Conservation (phyloP, 2,329 filamentous ascomycete species). For the Amylocarpus encephaloides region DNA sequence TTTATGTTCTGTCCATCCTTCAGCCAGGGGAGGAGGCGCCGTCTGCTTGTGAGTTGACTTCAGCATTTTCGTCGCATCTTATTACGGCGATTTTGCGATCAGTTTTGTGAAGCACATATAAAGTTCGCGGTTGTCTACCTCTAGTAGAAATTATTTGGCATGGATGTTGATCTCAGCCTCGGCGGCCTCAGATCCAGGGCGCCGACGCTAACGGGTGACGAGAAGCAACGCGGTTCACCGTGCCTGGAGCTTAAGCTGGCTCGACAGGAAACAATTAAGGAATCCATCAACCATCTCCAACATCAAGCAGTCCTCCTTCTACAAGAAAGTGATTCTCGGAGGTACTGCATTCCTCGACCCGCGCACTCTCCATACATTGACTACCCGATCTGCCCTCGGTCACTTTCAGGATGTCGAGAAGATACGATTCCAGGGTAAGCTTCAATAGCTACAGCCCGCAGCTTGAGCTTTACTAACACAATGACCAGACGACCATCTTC, state of each 20-base stretch:
- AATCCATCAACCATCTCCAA: constrained; percentile 6
- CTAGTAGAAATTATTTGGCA: constrained; percentile 5
- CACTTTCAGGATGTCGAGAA: constrained; percentile 68
- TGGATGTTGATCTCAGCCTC: background rate
- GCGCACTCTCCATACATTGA: background rate
- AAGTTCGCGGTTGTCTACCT: background rate
- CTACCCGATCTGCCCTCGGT: background rate
- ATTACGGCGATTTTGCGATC: background rate
- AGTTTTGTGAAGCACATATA: background rate
- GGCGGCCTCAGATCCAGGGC: constrained; percentile 5
- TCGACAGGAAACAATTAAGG: constrained; percentile 5
- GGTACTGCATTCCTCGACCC: background rate
- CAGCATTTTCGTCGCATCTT: constrained; percentile 48
- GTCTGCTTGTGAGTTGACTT: constrained; percentile 69
- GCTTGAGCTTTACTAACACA: constrained; percentile 21
- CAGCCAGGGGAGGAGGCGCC: constrained; percentile 52
- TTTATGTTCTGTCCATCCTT: constrained; percentile 90
- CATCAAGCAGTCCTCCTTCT: background rate
- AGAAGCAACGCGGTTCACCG: constrained; percentile 18
- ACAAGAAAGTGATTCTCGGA: background rate
- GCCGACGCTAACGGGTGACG: constrained; percentile 7
- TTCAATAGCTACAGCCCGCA: constrained; percentile 23
- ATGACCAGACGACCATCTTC: constrained; percentile 89
- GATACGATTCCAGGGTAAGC: constrained; percentile 93
- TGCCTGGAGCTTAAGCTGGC: constrained; percentile 12